Evolutionary conservation across 495 filamentous ascomycete genomes (phyloP).

Genomic region (Talaromyces liani): DNA sequence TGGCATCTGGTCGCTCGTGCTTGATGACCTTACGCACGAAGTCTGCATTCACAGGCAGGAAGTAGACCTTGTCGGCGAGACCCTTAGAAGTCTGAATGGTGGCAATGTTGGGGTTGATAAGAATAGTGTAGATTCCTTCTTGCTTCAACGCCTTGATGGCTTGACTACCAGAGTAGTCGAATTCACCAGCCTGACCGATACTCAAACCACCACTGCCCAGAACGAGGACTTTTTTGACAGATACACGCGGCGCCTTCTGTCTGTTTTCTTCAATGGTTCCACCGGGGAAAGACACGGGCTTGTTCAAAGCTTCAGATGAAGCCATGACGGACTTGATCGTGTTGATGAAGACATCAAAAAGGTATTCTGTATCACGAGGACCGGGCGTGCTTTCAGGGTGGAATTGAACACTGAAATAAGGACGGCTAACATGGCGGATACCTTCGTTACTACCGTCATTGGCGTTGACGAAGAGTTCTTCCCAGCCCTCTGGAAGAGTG

Average conservation of each 20-base stretch:
- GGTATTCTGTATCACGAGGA: conserved; percentile 90
- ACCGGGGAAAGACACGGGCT: conserved; percentile 78
- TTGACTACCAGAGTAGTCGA: conserved; percentile 92
- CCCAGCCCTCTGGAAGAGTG: conserved; percentile 71
- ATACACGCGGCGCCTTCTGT: conserved; percentile 64
- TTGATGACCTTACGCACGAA: conserved; percentile 97
- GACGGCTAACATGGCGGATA: conserved; percentile 75
- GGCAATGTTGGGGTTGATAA: conserved; percentile 98
- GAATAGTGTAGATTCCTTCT: conserved; percentile 87
- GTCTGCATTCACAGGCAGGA: conserved; percentile 90
- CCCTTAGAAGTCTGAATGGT: conserved; percentile 97
- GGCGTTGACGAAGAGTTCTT: conserved; percentile 92
- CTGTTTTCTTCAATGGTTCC: conserved; percentile 71
- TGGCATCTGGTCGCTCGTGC: conserved; percentile 89
- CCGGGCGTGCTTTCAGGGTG: conserved; percentile 96
- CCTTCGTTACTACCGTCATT: conserved; percentile 98
- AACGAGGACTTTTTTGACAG: conserved; percentile 93
- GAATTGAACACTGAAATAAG: conserved; percentile 98
- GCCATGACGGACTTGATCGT: conserved; percentile 62
- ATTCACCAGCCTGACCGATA: conserved; percentile 98
- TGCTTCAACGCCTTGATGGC: conserved; percentile 96
- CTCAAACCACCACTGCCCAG: conserved; percentile 93
- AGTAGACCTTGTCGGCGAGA: conserved; percentile 97
- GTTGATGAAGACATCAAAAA: conserved; percentile 94
- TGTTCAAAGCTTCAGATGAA: conserved; percentile 52